Base-by-base conservation (phyloP, 164 flowering plant species). In the Liquidambar formosana region DNA sequence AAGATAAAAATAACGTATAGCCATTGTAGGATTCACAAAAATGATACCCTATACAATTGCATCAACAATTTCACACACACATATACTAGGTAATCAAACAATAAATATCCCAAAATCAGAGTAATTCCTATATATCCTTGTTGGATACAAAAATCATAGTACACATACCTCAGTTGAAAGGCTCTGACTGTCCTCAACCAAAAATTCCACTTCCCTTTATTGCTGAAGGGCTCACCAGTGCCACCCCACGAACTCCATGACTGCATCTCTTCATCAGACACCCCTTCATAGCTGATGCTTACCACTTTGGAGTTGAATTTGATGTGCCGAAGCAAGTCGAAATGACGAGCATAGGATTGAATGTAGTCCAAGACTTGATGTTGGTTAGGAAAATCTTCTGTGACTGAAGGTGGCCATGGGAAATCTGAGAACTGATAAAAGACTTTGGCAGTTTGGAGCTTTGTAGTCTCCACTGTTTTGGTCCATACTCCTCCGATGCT, bases 361-460 rank as follows among this genome's bases (percentile, higher is more conserved):
- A 89, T 3, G n/a, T 91, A 91, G 18, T 82, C 85, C 45, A 80
- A 16, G 6, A 89, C 88, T 67, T 83, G 78, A 10, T 69, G 18
- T 1, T 76, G 72, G 43, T 21, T 28, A 13, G 96, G 96, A 59
- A 73, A 86, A 0, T 28, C 73, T 15, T 78, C 80, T 22, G 74
- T 16, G 16, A 85, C 82, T 0, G 76, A 61, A 47, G 73, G 13
- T 19, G 96, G 92, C 96, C 93, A 90, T 18, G 90, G 85, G 41
- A 81, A 87, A 66, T 90, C 96, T 0, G 88, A 87, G 78, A 90
- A 89, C 68, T 77, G 83, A 58, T 75, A 90, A 1, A 64, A 6
- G 5, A 25, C 10, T 70, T 77, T 86, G 3, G 85, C 83, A 0
- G 84, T 81, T 65, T 91, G 94, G 19, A 89, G 88, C 71, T 73